Percentiles rank a stretch among this genome's conserved stretches.
Evolutionary conservation across 176 grass and related monocot species (phyloP).

Genomic region (Secale cereale): DNA sequence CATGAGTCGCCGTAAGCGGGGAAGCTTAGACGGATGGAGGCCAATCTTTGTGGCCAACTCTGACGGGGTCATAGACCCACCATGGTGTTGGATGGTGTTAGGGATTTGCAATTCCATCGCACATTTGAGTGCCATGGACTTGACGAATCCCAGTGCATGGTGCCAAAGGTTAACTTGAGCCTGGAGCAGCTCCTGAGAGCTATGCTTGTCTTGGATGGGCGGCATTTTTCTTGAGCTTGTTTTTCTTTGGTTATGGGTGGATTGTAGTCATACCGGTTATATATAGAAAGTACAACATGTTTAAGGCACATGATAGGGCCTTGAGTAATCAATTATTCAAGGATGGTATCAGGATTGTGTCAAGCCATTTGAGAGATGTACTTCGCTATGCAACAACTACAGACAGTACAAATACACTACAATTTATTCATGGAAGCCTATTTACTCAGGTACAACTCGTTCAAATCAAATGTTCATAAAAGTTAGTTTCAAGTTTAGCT

Average conservation of each 20-base stretch:
- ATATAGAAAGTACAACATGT: background rate
- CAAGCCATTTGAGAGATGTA: background rate
- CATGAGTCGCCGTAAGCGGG: conserved; percentile 26
- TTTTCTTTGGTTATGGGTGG: background rate
- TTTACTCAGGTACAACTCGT: too few relatives aligned
- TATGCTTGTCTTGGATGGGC: background rate
- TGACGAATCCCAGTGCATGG: conserved; percentile 31
- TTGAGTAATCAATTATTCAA: background rate
- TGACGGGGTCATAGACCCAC: conserved; percentile 10
- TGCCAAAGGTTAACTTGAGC: conserved; percentile 38
- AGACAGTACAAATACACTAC: too few relatives aligned
- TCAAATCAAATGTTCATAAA: background rate
- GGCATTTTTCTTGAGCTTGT: background rate
- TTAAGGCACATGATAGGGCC: background rate
- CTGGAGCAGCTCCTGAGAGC: conserved; percentile 14
- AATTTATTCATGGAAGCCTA: too few relatives aligned
- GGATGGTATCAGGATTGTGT: background rate
- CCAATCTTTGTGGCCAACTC: conserved; percentile 14
- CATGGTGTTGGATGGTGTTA: conserved; percentile 37
- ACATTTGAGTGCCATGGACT: conserved; percentile 41
- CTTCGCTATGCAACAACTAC: background rate
- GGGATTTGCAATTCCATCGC: conserved; percentile 45
- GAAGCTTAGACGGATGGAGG: background rate
- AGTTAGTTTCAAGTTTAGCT: background rate
- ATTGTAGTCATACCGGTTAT: background rate